These are phyloP conservation scores for Termitomyces heimii DNA, from an alignment of 768 basidiomycete species.

Conservation along the genomic window DNA sequence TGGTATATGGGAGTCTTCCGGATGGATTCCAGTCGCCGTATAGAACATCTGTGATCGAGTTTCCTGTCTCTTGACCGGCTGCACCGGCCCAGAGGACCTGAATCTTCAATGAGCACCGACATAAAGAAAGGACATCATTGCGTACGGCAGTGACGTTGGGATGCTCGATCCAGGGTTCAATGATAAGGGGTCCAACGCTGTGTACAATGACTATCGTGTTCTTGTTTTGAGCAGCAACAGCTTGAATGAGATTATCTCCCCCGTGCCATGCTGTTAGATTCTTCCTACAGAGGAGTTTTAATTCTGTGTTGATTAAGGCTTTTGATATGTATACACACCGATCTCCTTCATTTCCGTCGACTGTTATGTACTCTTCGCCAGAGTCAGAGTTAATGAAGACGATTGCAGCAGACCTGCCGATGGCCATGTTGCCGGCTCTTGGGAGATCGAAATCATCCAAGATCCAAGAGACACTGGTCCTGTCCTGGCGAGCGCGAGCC, in stretches of 20 bases:
- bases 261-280: slow-evolving; percentile 73
- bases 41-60: slow-evolving; percentile 63
- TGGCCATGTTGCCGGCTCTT: slow-evolving; percentile 40
- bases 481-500: slow-evolving; percentile 57
- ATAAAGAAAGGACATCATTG: slow-evolving; percentile 17
- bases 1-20: slow-evolving; percentile 69
- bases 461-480: slow-evolving; percentile 60
- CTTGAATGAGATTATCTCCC: slow-evolving; percentile 64
- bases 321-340: slow-evolving; percentile 27
- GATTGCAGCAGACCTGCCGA: slow-evolving; percentile 55
- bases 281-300: slow-evolving; percentile 26
- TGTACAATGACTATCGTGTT: slow-evolving; percentile 72
- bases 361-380: slow-evolving; percentile 78
- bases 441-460: slow-evolving; percentile 64
- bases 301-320: not conserved
- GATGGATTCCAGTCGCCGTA: slow-evolving; percentile 68
- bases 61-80: slow-evolving; percentile 67
- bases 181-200: slow-evolving; percentile 52
- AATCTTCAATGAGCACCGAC: slow-evolving; percentile 10
- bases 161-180: slow-evolving; percentile 67
- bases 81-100: slow-evolving; percentile 62
- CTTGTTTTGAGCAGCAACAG: slow-evolving; percentile 60
- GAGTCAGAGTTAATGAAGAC: slow-evolving; percentile 83
- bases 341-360: slow-evolving; percentile 77
- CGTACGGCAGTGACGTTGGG: slow-evolving; percentile 66